These are phyloP conservation scores for Thielaviopsis ethacetica DNA, from an alignment of 2,329 filamentous ascomycete genomes.

Conservation along the genomic window DNA sequence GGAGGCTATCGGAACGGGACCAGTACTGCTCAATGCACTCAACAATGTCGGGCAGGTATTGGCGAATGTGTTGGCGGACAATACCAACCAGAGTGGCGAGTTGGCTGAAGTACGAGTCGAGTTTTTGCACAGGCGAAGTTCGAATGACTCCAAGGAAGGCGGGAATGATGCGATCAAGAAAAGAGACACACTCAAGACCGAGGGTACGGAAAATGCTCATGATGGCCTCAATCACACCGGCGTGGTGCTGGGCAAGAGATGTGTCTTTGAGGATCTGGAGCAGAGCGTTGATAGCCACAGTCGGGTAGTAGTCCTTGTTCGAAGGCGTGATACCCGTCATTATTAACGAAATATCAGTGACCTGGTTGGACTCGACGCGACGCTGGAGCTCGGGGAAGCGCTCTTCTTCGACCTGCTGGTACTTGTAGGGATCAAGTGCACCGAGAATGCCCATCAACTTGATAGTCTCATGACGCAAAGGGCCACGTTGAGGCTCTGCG, in stretches of 20 bases:
- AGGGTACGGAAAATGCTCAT: conserved; percentile 98
- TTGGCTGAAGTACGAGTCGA: conserved; percentile 97
- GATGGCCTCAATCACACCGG: conserved; percentile 87
- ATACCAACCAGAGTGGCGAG: conserved; percentile 85
- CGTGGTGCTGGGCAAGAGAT: conserved; percentile 80
- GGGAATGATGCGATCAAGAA: conserved; percentile 84
- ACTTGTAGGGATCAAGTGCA: conserved; percentile 88
- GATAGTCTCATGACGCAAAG: conserved; percentile 82
- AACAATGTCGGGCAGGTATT: conserved; percentile 75
- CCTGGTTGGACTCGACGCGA: conserved; percentile 42
- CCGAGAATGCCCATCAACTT: conserved; percentile 92
- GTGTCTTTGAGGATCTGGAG: conserved; percentile 83
- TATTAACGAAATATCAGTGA: conserved; percentile 92
- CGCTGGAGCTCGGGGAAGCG: conserved; percentile 60
- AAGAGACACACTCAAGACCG: conserved; percentile 88
- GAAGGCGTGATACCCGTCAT: conserved; percentile 95
- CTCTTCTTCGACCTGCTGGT: conserved; percentile 84
- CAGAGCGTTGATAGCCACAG: conserved; percentile 90
- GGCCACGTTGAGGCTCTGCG: conserved; percentile 68
- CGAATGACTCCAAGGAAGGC: conserved; percentile 83
- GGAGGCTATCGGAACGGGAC: conserved; percentile 63
- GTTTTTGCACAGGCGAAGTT: conserved; percentile 56
- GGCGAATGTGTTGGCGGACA: conserved; percentile 88
- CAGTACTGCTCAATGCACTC: conserved; percentile 80
- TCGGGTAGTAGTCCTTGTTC: conserved; percentile 96